These are phyloP conservation scores for Pythium aphanidermatum DNA, from an alignment of 352 stramenopile species.

Conservation along the genomic window DNA sequence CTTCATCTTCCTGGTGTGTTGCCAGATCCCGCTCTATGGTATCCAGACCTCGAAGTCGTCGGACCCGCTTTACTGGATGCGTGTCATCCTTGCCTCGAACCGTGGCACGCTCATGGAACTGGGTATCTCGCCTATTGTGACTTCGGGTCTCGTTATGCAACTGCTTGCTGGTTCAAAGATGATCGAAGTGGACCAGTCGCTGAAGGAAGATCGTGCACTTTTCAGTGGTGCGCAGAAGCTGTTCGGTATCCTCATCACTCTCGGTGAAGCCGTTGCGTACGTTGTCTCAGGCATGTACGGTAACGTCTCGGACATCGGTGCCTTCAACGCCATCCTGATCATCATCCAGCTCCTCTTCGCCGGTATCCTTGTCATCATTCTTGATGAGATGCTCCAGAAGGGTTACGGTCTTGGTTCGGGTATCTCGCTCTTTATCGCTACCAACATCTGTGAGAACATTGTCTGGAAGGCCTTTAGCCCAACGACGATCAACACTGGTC, in stretches of 20 bases:
- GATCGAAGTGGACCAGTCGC: conserved; percentile 98
- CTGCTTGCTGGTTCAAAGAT: conserved; percentile 96
- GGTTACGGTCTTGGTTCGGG: conserved; percentile 98
- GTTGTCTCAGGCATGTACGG: conserved; percentile 99
- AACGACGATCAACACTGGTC: conserved; percentile 99
- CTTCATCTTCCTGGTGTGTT: conserved; percentile 99
- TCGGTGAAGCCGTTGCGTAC: conserved; percentile 98
- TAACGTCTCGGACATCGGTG: conserved; percentile 96
- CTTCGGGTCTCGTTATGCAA: conserved; percentile 99
- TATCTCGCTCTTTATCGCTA: conserved; percentile 99
- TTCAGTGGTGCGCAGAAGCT: conserved; percentile 99
- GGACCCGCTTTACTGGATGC: conserved; percentile 99
- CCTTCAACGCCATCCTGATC: conserved; percentile 98
- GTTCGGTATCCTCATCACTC: conserved; percentile 99
- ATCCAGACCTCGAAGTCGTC: conserved; percentile 98
- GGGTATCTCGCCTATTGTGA: conserved; percentile 99
- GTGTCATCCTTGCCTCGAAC: conserved; percentile 99
- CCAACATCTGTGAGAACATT: conserved; percentile 99
- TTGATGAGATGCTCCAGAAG: conserved; percentile 99
- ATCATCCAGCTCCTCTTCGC: conserved; percentile 98
- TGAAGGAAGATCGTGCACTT: conserved; percentile 98
- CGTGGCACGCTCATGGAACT: conserved; percentile 98
- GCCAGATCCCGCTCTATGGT: conserved; percentile 99
- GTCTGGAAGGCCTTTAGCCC: conserved; percentile 99
- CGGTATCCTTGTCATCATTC: conserved; percentile 98